Conservation (phyloP, 2,329 filamentous ascomycete genomes). For the Eutypa lata region DNA sequence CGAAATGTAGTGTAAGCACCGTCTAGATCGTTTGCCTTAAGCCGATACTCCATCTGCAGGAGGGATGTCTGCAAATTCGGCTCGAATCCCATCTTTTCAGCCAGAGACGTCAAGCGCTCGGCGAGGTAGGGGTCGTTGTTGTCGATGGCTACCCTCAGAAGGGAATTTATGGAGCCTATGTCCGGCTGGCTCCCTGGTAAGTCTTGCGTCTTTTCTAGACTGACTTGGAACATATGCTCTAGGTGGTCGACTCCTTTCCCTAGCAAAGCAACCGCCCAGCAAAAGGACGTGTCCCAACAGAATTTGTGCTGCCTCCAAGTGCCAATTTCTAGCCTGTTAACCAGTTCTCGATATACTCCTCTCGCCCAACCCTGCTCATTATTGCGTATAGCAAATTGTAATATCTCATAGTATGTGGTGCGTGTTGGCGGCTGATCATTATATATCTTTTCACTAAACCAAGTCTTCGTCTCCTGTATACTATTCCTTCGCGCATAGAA, state of each 20-base stretch:
- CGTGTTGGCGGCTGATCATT: slow-evolving; percentile 37
- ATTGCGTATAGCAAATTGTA: slow-evolving; percentile 60
- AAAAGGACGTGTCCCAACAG: slow-evolving; percentile 69
- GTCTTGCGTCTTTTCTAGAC: slow-evolving; percentile 49
- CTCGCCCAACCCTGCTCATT: slow-evolving; percentile 61
- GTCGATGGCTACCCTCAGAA: slow-evolving; percentile 72
- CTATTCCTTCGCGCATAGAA: slow-evolving; percentile 61
- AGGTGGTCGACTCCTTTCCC: slow-evolving; percentile 71
- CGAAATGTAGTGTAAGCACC: slow-evolving; percentile 64
- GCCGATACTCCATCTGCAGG: slow-evolving; percentile 71
- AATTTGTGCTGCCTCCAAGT: slow-evolving; percentile 43
- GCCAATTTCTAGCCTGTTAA: slow-evolving; percentile 33
- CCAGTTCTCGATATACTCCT: slow-evolving; percentile 52
- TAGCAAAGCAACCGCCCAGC: slow-evolving; percentile 68
- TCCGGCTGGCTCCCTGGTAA: slow-evolving; percentile 54
- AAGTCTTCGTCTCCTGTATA: slow-evolving; percentile 59
- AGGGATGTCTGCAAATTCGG: slow-evolving; percentile 69
- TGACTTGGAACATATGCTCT: slow-evolving; percentile 67
- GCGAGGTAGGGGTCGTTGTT: slow-evolving; percentile 68
- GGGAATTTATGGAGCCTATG: slow-evolving; percentile 69
- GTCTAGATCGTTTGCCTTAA: slow-evolving; percentile 69
- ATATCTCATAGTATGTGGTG: slow-evolving; percentile 49
- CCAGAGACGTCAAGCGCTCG: slow-evolving; percentile 68
- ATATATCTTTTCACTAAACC: slow-evolving; percentile 59
- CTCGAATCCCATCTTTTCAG: slow-evolving; percentile 60